Percentiles rank a stretch among this genome's conserved stretches.
Evolutionary conservation across 768 basidiomycete species (phyloP).

Genomic region (Suillus sp.): DNA sequence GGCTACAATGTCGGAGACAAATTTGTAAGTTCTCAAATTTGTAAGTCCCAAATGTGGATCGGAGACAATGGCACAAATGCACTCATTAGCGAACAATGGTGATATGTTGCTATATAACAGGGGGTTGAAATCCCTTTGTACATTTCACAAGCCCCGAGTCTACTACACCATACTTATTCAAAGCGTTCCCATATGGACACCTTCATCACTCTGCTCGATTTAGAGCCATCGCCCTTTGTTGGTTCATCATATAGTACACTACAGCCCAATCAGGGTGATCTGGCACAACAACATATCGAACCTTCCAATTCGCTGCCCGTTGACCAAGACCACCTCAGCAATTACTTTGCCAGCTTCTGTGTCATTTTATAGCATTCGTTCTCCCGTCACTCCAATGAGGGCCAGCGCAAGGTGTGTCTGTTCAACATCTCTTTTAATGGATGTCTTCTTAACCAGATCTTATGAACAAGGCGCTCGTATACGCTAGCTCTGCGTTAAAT

Average conservation of each 20-base stretch:
- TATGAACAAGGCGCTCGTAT: background rate
- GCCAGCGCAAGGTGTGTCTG: background rate
- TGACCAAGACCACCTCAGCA: background rate
- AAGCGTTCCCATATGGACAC: background rate
- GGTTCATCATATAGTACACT: background rate
- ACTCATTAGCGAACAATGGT: background rate
- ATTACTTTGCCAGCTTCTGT: background rate
- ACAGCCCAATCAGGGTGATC: background rate
- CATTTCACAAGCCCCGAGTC: background rate
- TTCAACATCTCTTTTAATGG: background rate
- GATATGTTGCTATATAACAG: background rate
- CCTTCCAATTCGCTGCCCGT: background rate
- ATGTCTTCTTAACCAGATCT: background rate
- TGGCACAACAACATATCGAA: background rate
- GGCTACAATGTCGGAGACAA: background rate
- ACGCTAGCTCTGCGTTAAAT: background rate
- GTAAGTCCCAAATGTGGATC: background rate
- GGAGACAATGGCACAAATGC: background rate
- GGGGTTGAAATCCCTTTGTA: background rate
- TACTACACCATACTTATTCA: background rate
- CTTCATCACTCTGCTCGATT: background rate
- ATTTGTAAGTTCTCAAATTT: background rate
- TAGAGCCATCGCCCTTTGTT: background rate
- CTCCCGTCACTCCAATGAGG: background rate
- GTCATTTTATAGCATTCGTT: background rate